phyloP scores from a whole-genome alignment of 2,329 filamentous ascomycete genomes.

The Pyricularia sp. region DNA sequence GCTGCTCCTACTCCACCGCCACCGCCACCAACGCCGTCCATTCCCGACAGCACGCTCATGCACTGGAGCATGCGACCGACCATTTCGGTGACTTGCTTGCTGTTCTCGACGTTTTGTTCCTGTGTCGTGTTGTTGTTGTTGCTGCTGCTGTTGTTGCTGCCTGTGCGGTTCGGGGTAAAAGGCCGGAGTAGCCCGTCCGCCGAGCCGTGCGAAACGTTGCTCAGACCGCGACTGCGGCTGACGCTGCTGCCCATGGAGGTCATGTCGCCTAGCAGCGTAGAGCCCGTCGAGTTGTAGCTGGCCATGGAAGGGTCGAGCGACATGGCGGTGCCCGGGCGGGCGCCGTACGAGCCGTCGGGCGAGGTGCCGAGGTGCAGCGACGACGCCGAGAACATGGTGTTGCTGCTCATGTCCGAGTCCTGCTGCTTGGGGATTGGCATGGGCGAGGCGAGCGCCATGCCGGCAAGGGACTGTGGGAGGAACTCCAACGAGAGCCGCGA shows the following conservation, averaged over 20 bases:
- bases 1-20: background rate
- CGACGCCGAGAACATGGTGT: background rate
- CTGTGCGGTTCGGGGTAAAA: constrained; percentile 32
- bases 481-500: constrained; percentile 80
- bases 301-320: constrained; percentile 61
- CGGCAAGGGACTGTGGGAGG: constrained; percentile 39
- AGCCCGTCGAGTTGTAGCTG: constrained; percentile 68
- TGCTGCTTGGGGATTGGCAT: constrained; percentile 27
- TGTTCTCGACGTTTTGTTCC: constrained; percentile 52
- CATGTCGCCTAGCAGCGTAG: constrained; percentile 62
- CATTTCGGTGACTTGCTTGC: constrained; percentile 78
- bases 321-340: constrained; percentile 59
- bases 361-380: constrained; percentile 24
- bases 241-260: constrained; percentile 37
- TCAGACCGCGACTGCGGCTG: constrained; percentile 66
- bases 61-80: constrained; percentile 94
- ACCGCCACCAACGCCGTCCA: constrained; percentile 31
- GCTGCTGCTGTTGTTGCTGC: constrained; percentile 4
- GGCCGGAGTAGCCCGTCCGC: constrained; percentile 24
- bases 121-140: constrained; percentile 24
- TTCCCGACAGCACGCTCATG: constrained; percentile 71
- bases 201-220: constrained; percentile 61
- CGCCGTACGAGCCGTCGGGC: constrained; percentile 13
- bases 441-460: constrained; percentile 39
- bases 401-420: constrained; percentile 7